A percentile compares a stretch with the other conserved stretches of the same genome.
phyloP scores from a whole-genome alignment of 176 grass and related monocot genomes.

The Carex littledalei region DNA sequence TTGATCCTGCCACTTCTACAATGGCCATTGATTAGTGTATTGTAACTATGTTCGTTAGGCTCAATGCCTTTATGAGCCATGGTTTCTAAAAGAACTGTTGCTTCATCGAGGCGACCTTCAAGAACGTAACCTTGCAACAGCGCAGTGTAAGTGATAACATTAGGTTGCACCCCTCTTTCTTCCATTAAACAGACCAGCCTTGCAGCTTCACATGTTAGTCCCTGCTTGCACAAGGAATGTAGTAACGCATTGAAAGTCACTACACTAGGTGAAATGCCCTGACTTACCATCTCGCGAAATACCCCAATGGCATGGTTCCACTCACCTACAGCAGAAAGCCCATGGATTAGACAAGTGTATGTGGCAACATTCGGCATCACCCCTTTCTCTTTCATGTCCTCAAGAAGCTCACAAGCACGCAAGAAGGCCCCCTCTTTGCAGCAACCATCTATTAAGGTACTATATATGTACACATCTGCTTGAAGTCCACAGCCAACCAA shows the following conservation, averaged over 20 bases:
- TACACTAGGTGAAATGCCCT: neutral
- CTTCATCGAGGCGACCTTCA: neutral
- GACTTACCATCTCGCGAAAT: neutral
- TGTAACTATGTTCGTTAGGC: neutral
- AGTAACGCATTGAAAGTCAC: neutral
- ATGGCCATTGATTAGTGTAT: neutral
- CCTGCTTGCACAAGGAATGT: slow-evolving; percentile 21
- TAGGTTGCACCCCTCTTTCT: neutral
- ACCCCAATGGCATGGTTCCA: neutral
- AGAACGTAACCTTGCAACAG: neutral
- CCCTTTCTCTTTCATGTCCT: neutral
- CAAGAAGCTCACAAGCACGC: neutral
- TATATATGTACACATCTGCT: neutral
- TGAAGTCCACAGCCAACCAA: neutral
- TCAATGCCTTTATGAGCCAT: neutral
- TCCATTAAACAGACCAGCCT: slow-evolving; percentile 20
- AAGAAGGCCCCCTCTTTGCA: neutral
- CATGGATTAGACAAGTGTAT: neutral
- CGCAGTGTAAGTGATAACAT: neutral
- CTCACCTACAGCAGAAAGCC: neutral
- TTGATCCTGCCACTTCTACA: neutral
- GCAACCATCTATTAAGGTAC: neutral
- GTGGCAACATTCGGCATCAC: neutral
- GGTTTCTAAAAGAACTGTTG: neutral
- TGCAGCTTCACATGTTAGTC: neutral